phyloP scores from a whole-genome alignment of 2,329 filamentous ascomycete genomes.

The Alternaria ventricosa region DNA sequence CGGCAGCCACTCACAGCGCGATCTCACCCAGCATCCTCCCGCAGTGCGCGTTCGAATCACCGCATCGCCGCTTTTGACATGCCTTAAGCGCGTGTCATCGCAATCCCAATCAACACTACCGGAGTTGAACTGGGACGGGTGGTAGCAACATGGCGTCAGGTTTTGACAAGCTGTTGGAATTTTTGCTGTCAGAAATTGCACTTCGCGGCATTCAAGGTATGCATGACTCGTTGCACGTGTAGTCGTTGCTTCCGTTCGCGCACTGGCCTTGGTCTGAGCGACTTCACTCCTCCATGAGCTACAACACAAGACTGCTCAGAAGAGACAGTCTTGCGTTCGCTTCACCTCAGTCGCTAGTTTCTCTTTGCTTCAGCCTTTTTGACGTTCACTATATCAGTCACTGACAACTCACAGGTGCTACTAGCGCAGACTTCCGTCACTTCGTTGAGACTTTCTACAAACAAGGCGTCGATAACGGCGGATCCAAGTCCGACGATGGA shows the following conservation, averaged over 20 bases:
- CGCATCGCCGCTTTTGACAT: conserved; percentile 16
- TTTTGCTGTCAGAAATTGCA: conserved; percentile 65
- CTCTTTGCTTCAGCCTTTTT: background rate
- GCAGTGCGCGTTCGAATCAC: conserved; percentile 33
- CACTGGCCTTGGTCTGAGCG: background rate
- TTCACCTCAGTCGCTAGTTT: background rate
- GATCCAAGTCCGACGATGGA: background rate
- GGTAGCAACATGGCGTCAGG: conserved; percentile 46
- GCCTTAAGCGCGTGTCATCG: conserved; percentile 13
- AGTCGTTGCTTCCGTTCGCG: conserved; percentile 10
- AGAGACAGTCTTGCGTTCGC: background rate
- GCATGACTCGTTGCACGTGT: conserved; percentile 34
- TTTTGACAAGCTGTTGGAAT: conserved; percentile 64
- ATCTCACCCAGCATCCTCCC: conserved; percentile 5
- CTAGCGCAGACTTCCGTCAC: conserved; percentile 49
- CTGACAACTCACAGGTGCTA: conserved; percentile 44
- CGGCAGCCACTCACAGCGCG: conserved; percentile 9
- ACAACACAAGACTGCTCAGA: background rate
- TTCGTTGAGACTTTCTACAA: conserved; percentile 48
- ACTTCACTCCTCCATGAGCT: background rate
- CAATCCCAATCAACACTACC: conserved; percentile 10
- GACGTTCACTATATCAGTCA: background rate
- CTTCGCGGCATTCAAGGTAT: conserved; percentile 64
- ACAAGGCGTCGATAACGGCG: conserved; percentile 14
- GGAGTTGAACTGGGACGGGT: conserved; percentile 26